phyloP scores from a whole-genome alignment of 2,329 filamentous ascomycete genomes.

The Verticillium tricorpus region DNA sequence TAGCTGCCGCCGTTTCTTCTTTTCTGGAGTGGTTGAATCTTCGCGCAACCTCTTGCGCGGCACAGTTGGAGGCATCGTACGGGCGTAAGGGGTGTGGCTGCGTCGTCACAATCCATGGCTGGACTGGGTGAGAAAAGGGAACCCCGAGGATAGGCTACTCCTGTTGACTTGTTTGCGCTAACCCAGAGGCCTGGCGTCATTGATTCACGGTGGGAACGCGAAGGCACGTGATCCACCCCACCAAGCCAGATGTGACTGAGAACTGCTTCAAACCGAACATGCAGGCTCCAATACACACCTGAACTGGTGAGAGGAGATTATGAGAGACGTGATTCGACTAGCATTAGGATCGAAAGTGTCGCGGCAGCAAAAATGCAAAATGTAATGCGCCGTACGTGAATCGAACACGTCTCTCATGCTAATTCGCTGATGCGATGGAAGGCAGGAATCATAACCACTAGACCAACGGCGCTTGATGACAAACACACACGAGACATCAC shows the following conservation, averaged over 20 bases:
- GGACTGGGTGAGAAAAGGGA: not conserved
- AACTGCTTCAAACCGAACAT: too few species aligned
- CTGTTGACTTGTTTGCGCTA: not conserved
- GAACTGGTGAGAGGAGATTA: too few species aligned
- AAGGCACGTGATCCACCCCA: slow-evolving; percentile 20
- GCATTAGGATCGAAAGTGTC: too few species aligned
- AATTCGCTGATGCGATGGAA: not conserved
- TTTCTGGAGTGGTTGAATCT: slow-evolving; percentile 20
- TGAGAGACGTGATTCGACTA: too few species aligned
- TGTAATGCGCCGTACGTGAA: not conserved
- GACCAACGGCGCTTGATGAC: not conserved
- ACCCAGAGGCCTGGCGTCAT: slow-evolving; percentile 17
- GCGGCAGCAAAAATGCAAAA: not conserved
- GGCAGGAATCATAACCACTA: not conserved
- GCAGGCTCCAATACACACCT: too few species aligned
- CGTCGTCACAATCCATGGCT: not conserved
- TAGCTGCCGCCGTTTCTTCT: slow-evolving; percentile 14
- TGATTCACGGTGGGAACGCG: slow-evolving; percentile 20
- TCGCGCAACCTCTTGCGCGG: slow-evolving; percentile 59
- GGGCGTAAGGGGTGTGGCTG: not conserved
- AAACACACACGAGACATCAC: not conserved
- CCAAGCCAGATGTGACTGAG: not conserved
- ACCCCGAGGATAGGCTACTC: not conserved
- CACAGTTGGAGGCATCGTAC: slow-evolving; percentile 61
- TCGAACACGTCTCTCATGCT: not conserved